phyloP scores from a whole-genome alignment of 139 green algal genomes.

The Zygnema cylindricum region DNA sequence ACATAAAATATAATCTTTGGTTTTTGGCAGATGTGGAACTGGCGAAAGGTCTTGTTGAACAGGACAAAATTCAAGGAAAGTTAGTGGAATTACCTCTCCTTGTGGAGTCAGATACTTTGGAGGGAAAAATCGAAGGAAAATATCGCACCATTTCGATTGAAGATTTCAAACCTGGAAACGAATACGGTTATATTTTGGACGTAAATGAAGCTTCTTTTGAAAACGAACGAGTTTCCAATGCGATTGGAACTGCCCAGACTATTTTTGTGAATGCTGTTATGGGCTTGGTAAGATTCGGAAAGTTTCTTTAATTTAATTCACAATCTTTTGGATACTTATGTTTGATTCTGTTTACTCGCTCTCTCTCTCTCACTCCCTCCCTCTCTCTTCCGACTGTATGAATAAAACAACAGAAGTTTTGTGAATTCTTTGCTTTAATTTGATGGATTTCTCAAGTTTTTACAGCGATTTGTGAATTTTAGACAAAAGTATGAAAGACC shows the following conservation, averaged over 20 bases:
- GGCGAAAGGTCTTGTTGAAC: slow-evolving; percentile 38
- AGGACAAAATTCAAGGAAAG: slow-evolving; percentile 33
- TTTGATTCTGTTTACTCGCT: too few relatives aligned
- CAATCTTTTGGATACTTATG: too few relatives aligned
- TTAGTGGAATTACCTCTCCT: slow-evolving; percentile 39
- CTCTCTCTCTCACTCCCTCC: too few relatives aligned
- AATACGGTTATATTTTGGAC: slow-evolving; percentile 56
- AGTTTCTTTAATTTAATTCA: too few relatives aligned
- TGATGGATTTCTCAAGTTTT: too few relatives aligned
- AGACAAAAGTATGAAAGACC: too few relatives aligned
- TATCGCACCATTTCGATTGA: slow-evolving; percentile 14
- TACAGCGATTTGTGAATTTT: too few relatives aligned
- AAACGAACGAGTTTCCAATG: background rate
- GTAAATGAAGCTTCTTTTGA: slow-evolving; percentile 45
- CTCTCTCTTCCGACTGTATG: too few relatives aligned
- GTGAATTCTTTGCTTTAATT: too few relatives aligned
- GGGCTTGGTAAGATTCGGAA: slow-evolving; percentile 51
- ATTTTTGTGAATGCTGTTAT: slow-evolving; percentile 69
- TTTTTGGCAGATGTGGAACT: slow-evolving; percentile 49
- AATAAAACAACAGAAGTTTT: too few relatives aligned
- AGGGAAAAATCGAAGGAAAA: slow-evolving; percentile 50
- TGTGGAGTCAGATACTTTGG: slow-evolving; percentile 44
- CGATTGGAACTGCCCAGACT: slow-evolving; percentile 31
- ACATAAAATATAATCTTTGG: too few relatives aligned
- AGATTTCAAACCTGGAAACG: slow-evolving; percentile 42